Evolutionary conservation across 805 yeast genomes (phyloP), one percentile per base, ranked within the genome.

Genomic region (Zygoascus flipseniorum): DNA sequence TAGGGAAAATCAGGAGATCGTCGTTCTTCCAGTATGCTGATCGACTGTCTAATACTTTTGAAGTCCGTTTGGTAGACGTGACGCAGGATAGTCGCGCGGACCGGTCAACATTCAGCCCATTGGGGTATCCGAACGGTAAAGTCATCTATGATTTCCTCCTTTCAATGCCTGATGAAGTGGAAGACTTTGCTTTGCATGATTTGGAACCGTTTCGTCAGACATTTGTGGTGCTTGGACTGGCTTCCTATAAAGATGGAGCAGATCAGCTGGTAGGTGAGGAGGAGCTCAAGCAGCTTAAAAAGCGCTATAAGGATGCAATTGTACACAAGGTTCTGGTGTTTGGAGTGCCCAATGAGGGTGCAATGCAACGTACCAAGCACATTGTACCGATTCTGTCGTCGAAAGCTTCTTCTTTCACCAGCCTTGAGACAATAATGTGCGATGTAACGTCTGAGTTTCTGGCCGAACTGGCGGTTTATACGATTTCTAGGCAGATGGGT

Each of bases 121-220:
- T 84, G 62, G 83, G 85, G 0, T 86, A 80, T 61, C 96, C 97
- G 0, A 76, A 77, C 49, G 98, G 98, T 0, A 70, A 84, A 49
- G 68, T 92, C 0, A 66, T 82, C 13, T 86, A 78, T 62, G 82
- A 82, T 53, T 80, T 81, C 58, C 67, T 69, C 11, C 67, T 76
- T 1, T 60, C 77, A 0, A 62, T 70, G 6, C 71, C 77, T 1
- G 83, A 80, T 52, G 75, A 74, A n/a, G 82, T 80, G 43, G 76
- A 85, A 47, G 44, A 49, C 28, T 68, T 82, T 6, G 83, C 85
- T 51, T 71, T 92, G 43, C 87, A 85, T 60, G 98, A 92, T 67
- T 81, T 92, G 58, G 97, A 93, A 69, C 96, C 97, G 1, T 89
- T 79, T 68, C 71, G 97, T 50, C 88, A 89, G 63, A 80, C 86